Percentiles rank a stretch among this genome's conserved stretches.
phyloP scores from a whole-genome alignment of 2,329 filamentous ascomycete species.

The Ophiostoma piceae region DNA sequence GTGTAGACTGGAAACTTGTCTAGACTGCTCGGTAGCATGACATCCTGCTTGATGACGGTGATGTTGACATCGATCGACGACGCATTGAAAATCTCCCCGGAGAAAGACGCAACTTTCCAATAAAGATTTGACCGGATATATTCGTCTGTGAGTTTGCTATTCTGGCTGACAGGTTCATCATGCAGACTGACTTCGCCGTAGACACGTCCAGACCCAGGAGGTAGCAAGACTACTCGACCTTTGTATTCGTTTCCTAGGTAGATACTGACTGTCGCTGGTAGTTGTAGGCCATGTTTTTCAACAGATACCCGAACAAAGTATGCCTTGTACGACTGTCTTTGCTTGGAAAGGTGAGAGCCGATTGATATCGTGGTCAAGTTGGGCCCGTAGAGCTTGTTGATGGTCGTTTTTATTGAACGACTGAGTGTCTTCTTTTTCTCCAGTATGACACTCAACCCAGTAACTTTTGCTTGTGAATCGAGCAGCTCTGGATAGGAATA shows the following conservation, averaged over 20 bases:
- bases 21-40: background rate
- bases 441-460: too few species aligned
- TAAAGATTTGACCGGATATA: background rate
- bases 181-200: background rate
- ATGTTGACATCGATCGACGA: background rate
- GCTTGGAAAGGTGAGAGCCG: background rate
- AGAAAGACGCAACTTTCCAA: background rate
- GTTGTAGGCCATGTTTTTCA: background rate
- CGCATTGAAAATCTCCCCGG: background rate
- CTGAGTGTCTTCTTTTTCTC: too few species aligned
- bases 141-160: too few species aligned
- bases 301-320: background rate
- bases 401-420: too few species aligned
- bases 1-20: background rate
- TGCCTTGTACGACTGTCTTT: background rate
- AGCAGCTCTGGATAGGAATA: too few species aligned
- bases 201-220: background rate
- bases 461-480: too few species aligned
- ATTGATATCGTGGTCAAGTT: background rate
- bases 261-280: background rate
- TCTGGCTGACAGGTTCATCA: background rate
- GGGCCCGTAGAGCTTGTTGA: too few species aligned
- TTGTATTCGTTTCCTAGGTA: background rate
- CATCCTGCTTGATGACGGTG: background rate
- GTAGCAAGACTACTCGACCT: background rate